Conservation (phyloP, 2,329 filamentous ascomycete species). For the Aureobasidium sp. region DNA sequence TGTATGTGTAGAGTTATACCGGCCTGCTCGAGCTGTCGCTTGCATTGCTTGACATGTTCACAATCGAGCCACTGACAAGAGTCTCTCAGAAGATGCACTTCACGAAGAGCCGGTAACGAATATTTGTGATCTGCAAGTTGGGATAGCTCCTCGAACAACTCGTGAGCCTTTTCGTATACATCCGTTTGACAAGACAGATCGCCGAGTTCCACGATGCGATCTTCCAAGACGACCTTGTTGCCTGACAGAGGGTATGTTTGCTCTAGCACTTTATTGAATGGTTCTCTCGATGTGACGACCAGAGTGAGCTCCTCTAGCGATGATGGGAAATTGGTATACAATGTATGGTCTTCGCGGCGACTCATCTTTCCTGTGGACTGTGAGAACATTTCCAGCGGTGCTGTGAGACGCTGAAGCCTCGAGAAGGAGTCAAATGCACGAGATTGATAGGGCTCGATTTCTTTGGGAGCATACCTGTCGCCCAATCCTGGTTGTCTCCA, state of each 20-base stretch:
- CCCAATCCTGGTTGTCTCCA: neutral
- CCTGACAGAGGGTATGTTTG: neutral
- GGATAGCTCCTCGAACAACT: neutral
- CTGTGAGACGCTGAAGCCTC: neutral
- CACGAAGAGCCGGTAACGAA: neutral
- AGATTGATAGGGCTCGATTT: neutral
- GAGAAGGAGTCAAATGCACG: neutral
- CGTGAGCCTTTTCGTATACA: neutral
- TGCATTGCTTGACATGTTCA: neutral
- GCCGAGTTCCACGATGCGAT: neutral
- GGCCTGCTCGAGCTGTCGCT: neutral
- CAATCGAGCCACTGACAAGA: neutral
- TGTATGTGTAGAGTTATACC: neutral
- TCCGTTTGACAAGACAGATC: neutral
- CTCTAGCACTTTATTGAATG: neutral
- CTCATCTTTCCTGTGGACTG: neutral
- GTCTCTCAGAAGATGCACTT: neutral
- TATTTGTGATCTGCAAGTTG: neutral
- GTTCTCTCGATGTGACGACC: neutral
- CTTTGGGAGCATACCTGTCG: neutral
- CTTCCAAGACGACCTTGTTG: neutral
- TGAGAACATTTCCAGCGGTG: neutral
- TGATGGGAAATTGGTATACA: neutral
- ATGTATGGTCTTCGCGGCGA: neutral
- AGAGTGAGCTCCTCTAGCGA: neutral